Evolutionary conservation across 495 filamentous ascomycete genomes (phyloP), one percentile per base, ranked within the genome.

Genomic region (Xylaria sp.): DNA sequence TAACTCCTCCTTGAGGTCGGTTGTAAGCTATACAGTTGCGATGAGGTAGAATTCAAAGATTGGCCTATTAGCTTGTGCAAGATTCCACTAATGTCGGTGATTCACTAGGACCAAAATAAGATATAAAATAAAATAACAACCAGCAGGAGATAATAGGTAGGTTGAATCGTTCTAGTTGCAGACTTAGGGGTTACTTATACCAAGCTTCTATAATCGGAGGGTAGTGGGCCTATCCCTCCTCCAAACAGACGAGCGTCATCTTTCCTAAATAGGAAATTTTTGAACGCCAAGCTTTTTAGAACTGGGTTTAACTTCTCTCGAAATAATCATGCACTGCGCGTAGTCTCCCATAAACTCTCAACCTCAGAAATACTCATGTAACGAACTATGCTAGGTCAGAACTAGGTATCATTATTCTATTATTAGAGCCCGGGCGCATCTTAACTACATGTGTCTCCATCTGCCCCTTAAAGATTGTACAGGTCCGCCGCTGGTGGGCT

Each of bases 251-350:
- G 29, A 35, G 57, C 57, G 33, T n/a, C 31, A 59, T 59, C 57
- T 59, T 59, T 59, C 57, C 57, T 37, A 37, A 59, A 59, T 9
- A 59, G 57, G 57, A 37, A 59, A 21, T 59, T 35, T 59, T 37
- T 3, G 6, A 59, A n/a, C 12, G 57, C 57, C 57, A 59, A 59
- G 57, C 31, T n/a, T 59, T 59, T 55, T 29, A 55, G 52, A 7
- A 19, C 53, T 33, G 11, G 0, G 0, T 53, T 53, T 1, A 53
- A 24, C 50, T 29, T 53, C 41, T 17, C 50, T 53, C 50, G 2
- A 11, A 14, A 53, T 29, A 53, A 15, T 50, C 7, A 50, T 21
- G 46, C n/a, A 21, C 11, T n/a, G 17, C 17, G 1, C 44, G 6
- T 19, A 19, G 43, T 46, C 44, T 46, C 7, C 44, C 1, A 46